phyloP scores from a whole-genome alignment of 352 stramenopile genomes.

The Pythium coloratum region DNA sequence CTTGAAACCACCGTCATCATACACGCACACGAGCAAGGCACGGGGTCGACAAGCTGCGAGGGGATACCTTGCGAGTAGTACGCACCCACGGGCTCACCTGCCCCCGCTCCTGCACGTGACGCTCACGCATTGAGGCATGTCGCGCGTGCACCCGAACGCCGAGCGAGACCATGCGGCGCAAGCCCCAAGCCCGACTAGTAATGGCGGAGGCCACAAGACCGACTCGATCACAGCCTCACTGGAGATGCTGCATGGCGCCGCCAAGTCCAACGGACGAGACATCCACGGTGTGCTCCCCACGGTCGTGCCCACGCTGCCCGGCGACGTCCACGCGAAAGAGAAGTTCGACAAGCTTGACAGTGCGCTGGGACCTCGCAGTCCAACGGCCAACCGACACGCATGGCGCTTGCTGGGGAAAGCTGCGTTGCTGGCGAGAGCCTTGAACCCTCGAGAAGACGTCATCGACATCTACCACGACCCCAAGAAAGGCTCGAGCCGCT shows the following conservation, averaged over 20 bases:
- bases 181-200: neutral
- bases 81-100: neutral
- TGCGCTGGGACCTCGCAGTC: conserved; percentile 1
- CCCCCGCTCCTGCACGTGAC: neutral
- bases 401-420: conserved; percentile 33
- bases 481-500: conserved; percentile 49
- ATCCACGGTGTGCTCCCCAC: conserved; percentile 12
- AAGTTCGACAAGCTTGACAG: conserved; percentile 22
- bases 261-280: conserved; percentile 16
- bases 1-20: neutral
- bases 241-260: conserved; percentile 18
- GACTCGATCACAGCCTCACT: conserved; percentile 5
- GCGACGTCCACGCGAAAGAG: conserved; percentile 9
- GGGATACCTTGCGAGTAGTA: no score
- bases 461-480: conserved; percentile 84
- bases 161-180: conserved; percentile 3
- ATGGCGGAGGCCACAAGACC: neutral
- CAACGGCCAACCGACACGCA: conserved; percentile 12
- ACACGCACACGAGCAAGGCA: neutral
- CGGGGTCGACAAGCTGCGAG: neutral
- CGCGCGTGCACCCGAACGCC: conserved; percentile 16
- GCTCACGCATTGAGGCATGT: conserved; percentile 2
- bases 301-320: conserved; percentile 4
- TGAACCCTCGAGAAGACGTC: conserved; percentile 40
- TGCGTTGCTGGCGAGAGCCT: conserved; percentile 26